Evolutionary conservation across 768 basidiomycete species (phyloP).

Genomic region (Macrolepiota fuliginosa): DNA sequence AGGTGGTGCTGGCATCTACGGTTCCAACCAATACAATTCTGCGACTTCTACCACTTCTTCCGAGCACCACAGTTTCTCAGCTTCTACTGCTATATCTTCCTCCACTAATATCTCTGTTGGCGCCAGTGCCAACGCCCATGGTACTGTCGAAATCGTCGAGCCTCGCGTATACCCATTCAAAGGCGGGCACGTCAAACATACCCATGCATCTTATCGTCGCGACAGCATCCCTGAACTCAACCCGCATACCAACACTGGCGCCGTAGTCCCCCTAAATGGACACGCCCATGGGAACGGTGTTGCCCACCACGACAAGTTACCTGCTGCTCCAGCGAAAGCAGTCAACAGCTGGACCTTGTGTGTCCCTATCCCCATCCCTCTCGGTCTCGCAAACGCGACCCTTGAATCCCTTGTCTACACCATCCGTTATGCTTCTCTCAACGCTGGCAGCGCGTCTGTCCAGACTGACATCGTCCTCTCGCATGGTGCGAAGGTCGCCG

Average conservation of each 20-base stretch:
- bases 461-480: conserved; percentile 10
- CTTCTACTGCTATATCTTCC: neutral
- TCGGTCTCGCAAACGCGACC: neutral
- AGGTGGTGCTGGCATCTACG: neutral
- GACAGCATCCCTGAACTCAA: conserved; percentile 7
- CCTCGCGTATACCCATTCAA: conserved; percentile 8
- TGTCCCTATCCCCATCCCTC: conserved; percentile 4
- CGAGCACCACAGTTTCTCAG: neutral
- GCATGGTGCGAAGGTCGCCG: neutral
- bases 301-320: neutral
- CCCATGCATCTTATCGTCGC: conserved; percentile 10
- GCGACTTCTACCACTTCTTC: neutral
- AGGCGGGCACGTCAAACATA: conserved; percentile 10
- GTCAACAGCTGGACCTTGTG: conserved; percentile 4
- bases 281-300: neutral
- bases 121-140: neutral
- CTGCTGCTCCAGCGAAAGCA: neutral
- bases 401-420: conserved; percentile 7
- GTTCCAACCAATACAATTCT: neutral
- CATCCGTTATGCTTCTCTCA: conserved; percentile 3
- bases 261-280: neutral
- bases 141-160: neutral
- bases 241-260: neutral
- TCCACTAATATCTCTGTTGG: neutral
- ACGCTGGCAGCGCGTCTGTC: conserved; percentile 3